Conservation (phyloP, 2,329 filamentous ascomycete species). For the Exophiala sideris region DNA sequence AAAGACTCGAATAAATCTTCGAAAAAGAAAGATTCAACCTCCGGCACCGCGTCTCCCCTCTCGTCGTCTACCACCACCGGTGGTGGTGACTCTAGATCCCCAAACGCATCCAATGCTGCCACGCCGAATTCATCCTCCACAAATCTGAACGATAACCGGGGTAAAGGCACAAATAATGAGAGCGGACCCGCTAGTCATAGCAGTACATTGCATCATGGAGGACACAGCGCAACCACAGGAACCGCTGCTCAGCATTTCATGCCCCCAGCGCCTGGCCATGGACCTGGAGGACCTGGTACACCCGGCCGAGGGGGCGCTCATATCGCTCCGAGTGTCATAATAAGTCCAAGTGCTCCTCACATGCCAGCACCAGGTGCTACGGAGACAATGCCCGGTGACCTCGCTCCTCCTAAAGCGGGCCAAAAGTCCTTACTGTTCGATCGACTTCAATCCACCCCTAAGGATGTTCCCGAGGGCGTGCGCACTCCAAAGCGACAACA, state of each 20-base stretch:
- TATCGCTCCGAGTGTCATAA: constrained; percentile 82
- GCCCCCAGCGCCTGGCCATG: constrained; percentile 42
- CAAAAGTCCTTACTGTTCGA: constrained; percentile 87
- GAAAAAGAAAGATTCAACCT: constrained; percentile 58
- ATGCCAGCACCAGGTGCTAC: constrained; percentile 86
- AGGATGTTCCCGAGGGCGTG: constrained; percentile 92
- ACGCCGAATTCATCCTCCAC: constrained; percentile 90
- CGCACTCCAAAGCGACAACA: constrained; percentile 95
- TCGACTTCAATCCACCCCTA: constrained; percentile 85
- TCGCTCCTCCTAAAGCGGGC: constrained; percentile 87
- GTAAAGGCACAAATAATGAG: constrained; percentile 64
- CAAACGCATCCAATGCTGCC: constrained; percentile 58
- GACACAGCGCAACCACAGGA: constrained; percentile 27
- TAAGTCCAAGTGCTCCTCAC: constrained; percentile 95
- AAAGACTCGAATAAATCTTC: constrained; percentile 83
- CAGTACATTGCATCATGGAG: constrained; percentile 27
- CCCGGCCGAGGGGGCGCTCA: constrained; percentile 60
- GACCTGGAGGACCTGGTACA: constrained; percentile 50
- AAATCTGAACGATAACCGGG: constrained; percentile 77
- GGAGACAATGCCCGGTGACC: constrained; percentile 96
- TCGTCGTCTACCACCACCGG: constrained; percentile 49
- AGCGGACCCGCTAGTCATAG: constrained; percentile 31
- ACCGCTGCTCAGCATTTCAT: constrained; percentile 38
- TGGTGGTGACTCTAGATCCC: constrained; percentile 50
- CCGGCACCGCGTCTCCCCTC: constrained; percentile 76